Base-by-base conservation (phyloP, 2,329 filamentous ascomycete species). In the Pestalotiopsis sp. region DNA sequence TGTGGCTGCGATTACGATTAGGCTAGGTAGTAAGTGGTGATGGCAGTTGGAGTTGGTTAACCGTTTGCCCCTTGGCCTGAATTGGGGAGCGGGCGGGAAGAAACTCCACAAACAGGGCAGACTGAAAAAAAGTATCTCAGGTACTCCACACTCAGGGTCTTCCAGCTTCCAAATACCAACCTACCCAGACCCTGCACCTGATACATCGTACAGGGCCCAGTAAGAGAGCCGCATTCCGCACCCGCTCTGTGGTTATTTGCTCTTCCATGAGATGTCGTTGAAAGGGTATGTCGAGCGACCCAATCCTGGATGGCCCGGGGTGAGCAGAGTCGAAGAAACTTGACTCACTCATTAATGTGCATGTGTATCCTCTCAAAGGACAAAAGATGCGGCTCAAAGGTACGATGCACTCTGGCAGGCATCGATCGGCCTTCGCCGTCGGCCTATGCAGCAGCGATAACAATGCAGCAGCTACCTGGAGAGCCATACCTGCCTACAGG, bases 71-170 rank as follows among this genome's bases (percentile, higher is more conserved):
- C 41, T n/a, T 49, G 41, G 41, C 41, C n/a, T n/a, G 13, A n/a
- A n/a, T 49, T 52, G 20, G 17, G 9, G 38, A 49, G 49, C 27
- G 45, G 17, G 63, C 41, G 27, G 49, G 27, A 49, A 41, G 49
- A n/a, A 49, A 59, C 64, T 66, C 64, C 64, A 66, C 64, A 66
- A 66, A 66, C 64, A 66, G 36, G 64, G 64, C 64, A 38, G 64
- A 59, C 64, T 23, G 38, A 36, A 49, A 36, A 36, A 36, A 36
- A 6, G 31, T 36, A 36, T 36, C 31, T 36, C 31, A 9, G 36
- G 6, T 11, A 49, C n/a, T 20, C 61, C 38, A 23, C 39, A 20
- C 25, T 31, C 31, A 20, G 61, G 25, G 64, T 9, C 41, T 49
- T 49, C 17, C 45, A 49, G 13, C n/a, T 14, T 52, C 20, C 31